Conservation (phyloP, 768 basidiomycete genomes). For the Hygrocybe coccinea region DNA sequence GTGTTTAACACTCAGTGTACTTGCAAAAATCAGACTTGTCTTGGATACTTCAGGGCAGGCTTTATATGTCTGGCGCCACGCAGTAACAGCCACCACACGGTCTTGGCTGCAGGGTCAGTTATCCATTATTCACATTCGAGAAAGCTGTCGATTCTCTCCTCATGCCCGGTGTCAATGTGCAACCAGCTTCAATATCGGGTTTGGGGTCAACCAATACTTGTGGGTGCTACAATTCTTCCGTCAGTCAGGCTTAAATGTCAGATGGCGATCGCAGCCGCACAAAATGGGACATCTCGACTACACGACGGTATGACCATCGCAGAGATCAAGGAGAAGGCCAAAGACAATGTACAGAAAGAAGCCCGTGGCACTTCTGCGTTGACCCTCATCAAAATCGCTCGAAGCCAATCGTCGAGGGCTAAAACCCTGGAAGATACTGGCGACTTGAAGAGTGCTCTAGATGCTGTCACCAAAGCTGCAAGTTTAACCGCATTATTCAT, state of each 20-base stretch:
- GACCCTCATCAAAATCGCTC: conserved; percentile 59
- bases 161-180: too few relatives aligned
- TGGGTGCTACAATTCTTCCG: too few relatives aligned
- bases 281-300: conserved; percentile 15
- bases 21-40: too few relatives aligned
- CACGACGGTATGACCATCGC: conserved; percentile 36
- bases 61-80: too few relatives aligned
- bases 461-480: conserved; percentile 57
- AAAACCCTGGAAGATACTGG: conserved; percentile 50
- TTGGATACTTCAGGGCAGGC: neutral
- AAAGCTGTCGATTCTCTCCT: too few relatives aligned
- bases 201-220: too few relatives aligned
- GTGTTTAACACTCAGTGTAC: too few relatives aligned
- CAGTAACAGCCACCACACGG: too few relatives aligned
- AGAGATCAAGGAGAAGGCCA: conserved; percentile 44
- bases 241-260: too few relatives aligned
- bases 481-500: conserved; percentile 54
- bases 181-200: too few relatives aligned
- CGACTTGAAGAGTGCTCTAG: conserved; percentile 58
- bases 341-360: conserved; percentile 44
- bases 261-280: neutral
- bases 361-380: conserved; percentile 57
- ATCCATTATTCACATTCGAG: too few relatives aligned
- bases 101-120: too few relatives aligned
- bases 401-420: conserved; percentile 50